phyloP scores from a whole-genome alignment of 768 basidiomycete species.

The Boletus rufocinnamomeus region DNA sequence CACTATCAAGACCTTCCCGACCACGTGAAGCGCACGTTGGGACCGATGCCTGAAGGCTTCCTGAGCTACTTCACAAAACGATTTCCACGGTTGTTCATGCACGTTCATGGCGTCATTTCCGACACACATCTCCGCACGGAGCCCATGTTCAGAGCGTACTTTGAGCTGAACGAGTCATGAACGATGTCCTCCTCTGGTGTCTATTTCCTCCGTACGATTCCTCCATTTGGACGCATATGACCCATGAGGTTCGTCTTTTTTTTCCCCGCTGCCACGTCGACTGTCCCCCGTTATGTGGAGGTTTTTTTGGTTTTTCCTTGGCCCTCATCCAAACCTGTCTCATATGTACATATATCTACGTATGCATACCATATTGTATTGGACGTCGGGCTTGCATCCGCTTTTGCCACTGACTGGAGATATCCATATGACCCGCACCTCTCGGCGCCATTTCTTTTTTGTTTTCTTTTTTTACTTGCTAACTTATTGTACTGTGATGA shows the following conservation, averaged over 20 bases:
- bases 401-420: background rate
- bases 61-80: constrained; percentile 89
- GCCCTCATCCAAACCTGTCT: background rate
- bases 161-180: constrained; percentile 62
- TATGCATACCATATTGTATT: constrained; percentile 17
- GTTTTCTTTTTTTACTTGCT: constrained; percentile 16
- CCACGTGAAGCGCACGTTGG: constrained; percentile 83
- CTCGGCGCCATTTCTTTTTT: background rate
- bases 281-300: background rate
- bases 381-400: constrained; percentile 5
- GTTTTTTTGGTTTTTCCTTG: background rate
- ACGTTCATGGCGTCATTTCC: constrained; percentile 84
- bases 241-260: background rate
- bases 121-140: constrained; percentile 74
- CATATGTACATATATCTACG: constrained; percentile 8
- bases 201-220: background rate
- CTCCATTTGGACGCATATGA: background rate
- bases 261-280: background rate
- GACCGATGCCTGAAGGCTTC: constrained; percentile 91
- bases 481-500: constrained; percentile 24
- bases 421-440: constrained; percentile 1
- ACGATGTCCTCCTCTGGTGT: background rate
- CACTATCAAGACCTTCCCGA: constrained; percentile 98
- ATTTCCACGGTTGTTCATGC: constrained; percentile 90
- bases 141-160: constrained; percentile 90